Base-by-base conservation (phyloP, 2,329 filamentous ascomycete species). In the Sporothrix sp. region DNA sequence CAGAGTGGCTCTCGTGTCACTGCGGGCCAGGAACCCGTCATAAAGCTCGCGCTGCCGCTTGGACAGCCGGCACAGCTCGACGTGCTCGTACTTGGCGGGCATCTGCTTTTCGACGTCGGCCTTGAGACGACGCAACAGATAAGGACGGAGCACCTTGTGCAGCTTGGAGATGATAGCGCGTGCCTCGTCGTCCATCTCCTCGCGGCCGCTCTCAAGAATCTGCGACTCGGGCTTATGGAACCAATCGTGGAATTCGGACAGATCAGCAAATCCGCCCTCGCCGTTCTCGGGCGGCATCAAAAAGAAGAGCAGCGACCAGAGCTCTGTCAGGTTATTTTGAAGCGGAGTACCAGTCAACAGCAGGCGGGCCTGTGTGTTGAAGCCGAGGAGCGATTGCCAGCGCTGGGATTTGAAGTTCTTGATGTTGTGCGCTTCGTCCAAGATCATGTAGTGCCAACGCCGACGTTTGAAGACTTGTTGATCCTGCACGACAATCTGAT, bases 351-450 rank as follows among this genome's bases (percentile, higher is more conserved):
- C 93, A 0, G 93, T 98, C 10, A 98, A 74, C 0, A 98, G 71
- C 10, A 98, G 77, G 30, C 93, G 81, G 25, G 90, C 84, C 56
- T 85, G 82, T 0, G 93, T 97, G 60, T 94, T 91, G 70, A 98
- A 94, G 0, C 86, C 93, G 20, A 98, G 79, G 56, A 98, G 77
- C 0, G 89, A 91, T 65, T 97, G 93, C 90, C 93, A 98, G 56
- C 91, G 77, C 65, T 96, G 90, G 2, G 91, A 96, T 62, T 95
- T 90, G 74, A 97, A 98, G 67, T 98, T 98, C 63, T 98, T 97
- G 75, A 98, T 98, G 68, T 98, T 97, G 71, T 98, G 93, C 0
- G 94, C 93, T 69, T 98, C 93, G 59, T 98, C 93, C 1, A 98
- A 78, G 56, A 98, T 90, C 79, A 98, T 88, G 66, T 97, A 98